A percentile compares a stretch with the other conserved stretches of the same genome.
Evolutionary conservation across 106 monocot genomes (phyloP).

Genomic region (Vanilla planifolia): DNA sequence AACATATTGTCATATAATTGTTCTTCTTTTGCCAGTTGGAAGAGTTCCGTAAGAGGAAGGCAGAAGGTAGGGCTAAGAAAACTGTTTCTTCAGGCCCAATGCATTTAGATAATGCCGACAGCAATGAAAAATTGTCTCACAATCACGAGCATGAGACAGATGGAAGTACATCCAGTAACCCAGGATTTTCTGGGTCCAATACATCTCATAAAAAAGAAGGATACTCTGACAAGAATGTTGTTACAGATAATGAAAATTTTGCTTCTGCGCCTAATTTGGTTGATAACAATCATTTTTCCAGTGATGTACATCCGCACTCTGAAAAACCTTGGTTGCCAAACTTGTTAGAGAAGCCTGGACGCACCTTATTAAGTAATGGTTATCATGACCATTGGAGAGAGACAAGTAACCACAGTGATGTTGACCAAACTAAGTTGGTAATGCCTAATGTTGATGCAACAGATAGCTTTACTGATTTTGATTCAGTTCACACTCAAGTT

Average conservation of each 20-base stretch:
- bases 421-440: conserved; percentile 7
- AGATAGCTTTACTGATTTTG: conserved; percentile 7
- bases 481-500: conserved; percentile 7
- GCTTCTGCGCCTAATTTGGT: not conserved
- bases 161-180: conserved; percentile 9
- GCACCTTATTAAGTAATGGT: conserved; percentile 28
- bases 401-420: conserved; percentile 18
- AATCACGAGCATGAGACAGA: conserved; percentile 19
- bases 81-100: conserved; percentile 36
- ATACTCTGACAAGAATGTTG: conserved; percentile 12
- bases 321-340: conserved; percentile 11
- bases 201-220: not conserved
- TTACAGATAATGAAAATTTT: conserved; percentile 21
- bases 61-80: conserved; percentile 48
- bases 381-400: conserved; percentile 26
- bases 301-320: conserved; percentile 6
- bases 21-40: conserved; percentile 45
- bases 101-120: conserved; percentile 25
- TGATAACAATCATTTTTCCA: conserved; percentile 5
- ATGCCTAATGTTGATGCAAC: not conserved
- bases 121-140: conserved; percentile 19
- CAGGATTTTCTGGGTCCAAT: not conserved
- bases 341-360: conserved; percentile 19
- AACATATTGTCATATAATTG: not conserved
- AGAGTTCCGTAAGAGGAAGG: conserved; percentile 79